These are phyloP conservation scores for Pythium myriotylum DNA, from an alignment of 352 stramenopile genomes.

Conservation along the genomic window DNA sequence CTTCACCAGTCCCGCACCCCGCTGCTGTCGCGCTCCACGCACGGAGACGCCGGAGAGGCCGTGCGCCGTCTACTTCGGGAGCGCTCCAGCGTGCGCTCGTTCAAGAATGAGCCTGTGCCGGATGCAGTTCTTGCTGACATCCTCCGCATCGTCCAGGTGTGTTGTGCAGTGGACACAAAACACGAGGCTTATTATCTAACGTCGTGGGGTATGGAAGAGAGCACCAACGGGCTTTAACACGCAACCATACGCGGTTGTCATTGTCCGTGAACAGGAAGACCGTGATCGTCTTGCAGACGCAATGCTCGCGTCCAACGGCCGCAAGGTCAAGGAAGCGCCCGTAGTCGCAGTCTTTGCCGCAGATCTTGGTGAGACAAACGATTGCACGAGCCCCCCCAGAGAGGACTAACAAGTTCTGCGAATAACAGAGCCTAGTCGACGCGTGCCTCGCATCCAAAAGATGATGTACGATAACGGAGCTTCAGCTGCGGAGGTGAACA, in stretches of 20 bases:
- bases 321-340: conserved; percentile 76
- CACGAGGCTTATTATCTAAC: too few relatives aligned
- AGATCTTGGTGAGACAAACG: conserved; percentile 49
- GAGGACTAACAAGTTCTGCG: too few relatives aligned
- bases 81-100: conserved; percentile 35
- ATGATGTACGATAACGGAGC: conserved; percentile 62
- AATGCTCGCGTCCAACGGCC: conserved; percentile 78
- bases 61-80: conserved; percentile 19
- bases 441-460: conserved; percentile 71
- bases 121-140: conserved; percentile 66
- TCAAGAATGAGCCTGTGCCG: conserved; percentile 44
- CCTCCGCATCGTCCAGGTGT: conserved; percentile 61
- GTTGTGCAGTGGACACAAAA: too few relatives aligned
- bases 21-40: conserved; percentile 12
- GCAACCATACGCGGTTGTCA: conserved; percentile 75
- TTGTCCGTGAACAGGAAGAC: conserved; percentile 71
- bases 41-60: conserved; percentile 17
- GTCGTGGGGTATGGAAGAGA: conserved; percentile 40
- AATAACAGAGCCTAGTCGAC: conserved; percentile 63
- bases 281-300: conserved; percentile 67
- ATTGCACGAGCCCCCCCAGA: too few relatives aligned
- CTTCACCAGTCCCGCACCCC: background rate
- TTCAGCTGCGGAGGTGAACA: conserved; percentile 44
- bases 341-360: conserved; percentile 82
- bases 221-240: conserved; percentile 83